A percentile compares a stretch with the other conserved stretches of the same genome.
These are phyloP conservation scores for Isoetes taiwanensis DNA, from an alignment of 75 land plant species.

Conservation along the genomic window DNA sequence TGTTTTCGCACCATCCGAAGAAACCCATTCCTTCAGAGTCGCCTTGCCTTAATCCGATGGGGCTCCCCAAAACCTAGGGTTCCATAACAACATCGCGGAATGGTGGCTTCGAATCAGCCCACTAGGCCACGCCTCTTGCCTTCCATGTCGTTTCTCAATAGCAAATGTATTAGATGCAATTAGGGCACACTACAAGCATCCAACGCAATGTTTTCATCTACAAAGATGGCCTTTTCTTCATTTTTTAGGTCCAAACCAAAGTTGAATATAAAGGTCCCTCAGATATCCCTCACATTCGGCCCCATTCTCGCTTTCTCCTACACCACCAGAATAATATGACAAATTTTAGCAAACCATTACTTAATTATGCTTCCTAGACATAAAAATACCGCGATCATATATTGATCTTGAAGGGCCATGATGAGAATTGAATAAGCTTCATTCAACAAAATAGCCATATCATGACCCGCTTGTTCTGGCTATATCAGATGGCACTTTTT, in stretches of 20 bases:
- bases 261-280: conserved; percentile 69
- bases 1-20: too few species aligned
- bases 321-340: too few species aligned
- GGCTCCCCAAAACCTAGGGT: too few species aligned
- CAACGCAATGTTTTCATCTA: conserved; percentile 76
- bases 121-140: conserved; percentile 91
- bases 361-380: not conserved
- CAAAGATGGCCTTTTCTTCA: conserved; percentile 80
- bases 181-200: conserved; percentile 90
- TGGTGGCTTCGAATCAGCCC: conserved; percentile 73
- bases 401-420: conserved; percentile 42
- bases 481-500: conserved; percentile 90
- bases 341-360: too few species aligned
- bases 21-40: too few species aligned
- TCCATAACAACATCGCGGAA: conserved; percentile 58
- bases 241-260: conserved; percentile 53
- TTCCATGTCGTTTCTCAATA: conserved; percentile 69
- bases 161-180: conserved; percentile 86
- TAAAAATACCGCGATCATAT: conserved; percentile 53
- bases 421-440: conserved; percentile 68
- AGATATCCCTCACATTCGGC: conserved; percentile 59
- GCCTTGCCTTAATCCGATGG: too few species aligned
- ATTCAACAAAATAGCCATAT: conserved; percentile 92
- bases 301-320: conserved; percentile 52
- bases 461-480: conserved; percentile 75